These are phyloP conservation scores for Cyclocybe aegerita DNA, from an alignment of 768 basidiomycete genomes.

Conservation along the genomic window DNA sequence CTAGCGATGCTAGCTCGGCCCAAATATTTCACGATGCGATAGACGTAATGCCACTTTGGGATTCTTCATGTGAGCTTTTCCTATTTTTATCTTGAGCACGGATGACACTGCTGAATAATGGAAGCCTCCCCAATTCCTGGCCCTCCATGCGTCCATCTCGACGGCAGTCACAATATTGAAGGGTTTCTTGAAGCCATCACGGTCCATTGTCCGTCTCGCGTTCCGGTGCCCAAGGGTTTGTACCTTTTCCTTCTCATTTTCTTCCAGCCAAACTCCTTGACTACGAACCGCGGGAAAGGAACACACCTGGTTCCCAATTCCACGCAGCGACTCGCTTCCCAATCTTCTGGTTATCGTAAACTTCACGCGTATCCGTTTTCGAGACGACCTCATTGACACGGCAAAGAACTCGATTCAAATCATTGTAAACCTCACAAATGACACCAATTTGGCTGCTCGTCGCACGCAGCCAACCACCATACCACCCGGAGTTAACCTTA, in stretches of 20 bases:
- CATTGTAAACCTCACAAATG: conserved; percentile 9
- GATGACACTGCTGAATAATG: background rate
- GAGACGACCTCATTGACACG: background rate
- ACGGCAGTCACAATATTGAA: background rate
- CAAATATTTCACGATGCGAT: background rate
- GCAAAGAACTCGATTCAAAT: conserved; percentile 9
- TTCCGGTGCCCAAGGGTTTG: background rate
- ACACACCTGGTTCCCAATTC: background rate
- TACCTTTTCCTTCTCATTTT: background rate
- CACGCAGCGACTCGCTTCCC: conserved; percentile 1
- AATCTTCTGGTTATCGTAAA: conserved; percentile 18
- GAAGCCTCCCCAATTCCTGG: background rate
- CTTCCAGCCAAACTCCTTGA: background rate
- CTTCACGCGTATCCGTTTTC: conserved; percentile 9
- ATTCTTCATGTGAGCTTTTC: background rate
- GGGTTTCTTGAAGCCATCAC: background rate
- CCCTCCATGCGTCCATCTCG: background rate
- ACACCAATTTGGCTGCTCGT: conserved; percentile 4
- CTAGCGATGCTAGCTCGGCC: background rate
- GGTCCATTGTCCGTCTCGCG: background rate
- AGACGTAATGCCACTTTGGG: background rate
- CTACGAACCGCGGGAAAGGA: background rate
- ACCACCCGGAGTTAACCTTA: conserved; percentile 15
- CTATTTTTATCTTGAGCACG: background rate
- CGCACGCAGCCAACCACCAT: conserved; percentile 13